Conservation (phyloP, 805 yeast species). For the Wickerhamomyces ciferrii region DNA sequence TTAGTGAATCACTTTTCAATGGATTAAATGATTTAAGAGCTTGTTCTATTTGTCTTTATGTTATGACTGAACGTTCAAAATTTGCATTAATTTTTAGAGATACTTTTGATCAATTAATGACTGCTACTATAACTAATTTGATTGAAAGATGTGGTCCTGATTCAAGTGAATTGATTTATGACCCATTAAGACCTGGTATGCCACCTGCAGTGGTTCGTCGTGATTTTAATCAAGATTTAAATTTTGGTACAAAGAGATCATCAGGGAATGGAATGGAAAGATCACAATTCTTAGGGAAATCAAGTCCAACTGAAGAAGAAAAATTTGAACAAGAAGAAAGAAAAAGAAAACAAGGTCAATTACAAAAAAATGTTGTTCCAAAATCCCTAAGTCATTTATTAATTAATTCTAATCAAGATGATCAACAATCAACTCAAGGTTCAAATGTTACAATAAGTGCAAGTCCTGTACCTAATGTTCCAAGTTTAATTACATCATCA, state of each 20-base stretch:
- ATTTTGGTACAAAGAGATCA: constrained; percentile 14
- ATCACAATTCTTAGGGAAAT: too few relatives aligned
- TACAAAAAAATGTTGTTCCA: constrained; percentile 48
- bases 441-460: constrained; percentile 3
- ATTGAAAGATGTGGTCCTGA: constrained; percentile 61
- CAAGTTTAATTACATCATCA: not conserved
- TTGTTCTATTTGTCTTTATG: constrained; percentile 58
- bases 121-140: constrained; percentile 57
- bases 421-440: constrained; percentile 21
- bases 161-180: constrained; percentile 49
- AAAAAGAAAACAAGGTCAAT: constrained; percentile 41
- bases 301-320: constrained; percentile 32
- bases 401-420: constrained; percentile 31
- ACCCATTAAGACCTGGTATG: constrained; percentile 39
- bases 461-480: not conserved
- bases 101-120: constrained; percentile 62
- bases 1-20: constrained; percentile 46
- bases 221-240: constrained; percentile 18
- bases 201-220: constrained; percentile 52
- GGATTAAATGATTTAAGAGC: constrained; percentile 61
- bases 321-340: constrained; percentile 43
- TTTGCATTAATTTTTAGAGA: constrained; percentile 60
- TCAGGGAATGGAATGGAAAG: too few relatives aligned
- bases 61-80: constrained; percentile 60
- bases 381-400: constrained; percentile 47